phyloP scores from a whole-genome alignment of 2,329 filamentous ascomycete species.

The Ceratocystis eucalypticola region DNA sequence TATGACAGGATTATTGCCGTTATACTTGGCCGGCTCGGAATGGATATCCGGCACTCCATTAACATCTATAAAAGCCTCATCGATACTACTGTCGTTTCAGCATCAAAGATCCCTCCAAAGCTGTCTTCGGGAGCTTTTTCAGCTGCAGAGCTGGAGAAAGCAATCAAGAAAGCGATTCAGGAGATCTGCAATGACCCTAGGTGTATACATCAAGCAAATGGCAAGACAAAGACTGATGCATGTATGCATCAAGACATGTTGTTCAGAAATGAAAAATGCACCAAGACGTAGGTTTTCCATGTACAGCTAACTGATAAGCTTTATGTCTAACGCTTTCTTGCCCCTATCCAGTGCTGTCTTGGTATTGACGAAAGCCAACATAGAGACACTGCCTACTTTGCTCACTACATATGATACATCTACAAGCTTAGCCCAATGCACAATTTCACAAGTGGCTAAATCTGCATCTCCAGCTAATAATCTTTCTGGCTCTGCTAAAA shows the following conservation, averaged over 20 bases:
- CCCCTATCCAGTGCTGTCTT: neutral
- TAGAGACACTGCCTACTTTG: conserved; percentile 20
- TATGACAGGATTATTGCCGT: neutral
- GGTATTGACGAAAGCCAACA: neutral
- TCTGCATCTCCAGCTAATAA: too few relatives aligned
- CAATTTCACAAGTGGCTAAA: neutral
- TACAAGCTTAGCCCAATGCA: conserved; percentile 20
- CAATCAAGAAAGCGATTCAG: neutral
- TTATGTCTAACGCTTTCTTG: neutral
- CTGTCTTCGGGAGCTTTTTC: neutral
- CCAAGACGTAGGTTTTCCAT: neutral
- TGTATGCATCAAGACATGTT: neutral
- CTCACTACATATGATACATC: conserved; percentile 24
- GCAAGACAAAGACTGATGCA: neutral
- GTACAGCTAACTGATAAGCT: neutral
- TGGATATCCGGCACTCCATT: neutral
- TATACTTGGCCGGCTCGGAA: neutral
- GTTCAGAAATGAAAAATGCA: neutral
- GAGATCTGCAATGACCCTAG: neutral
- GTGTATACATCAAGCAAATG: neutral
- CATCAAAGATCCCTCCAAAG: neutral
- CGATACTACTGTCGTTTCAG: neutral
- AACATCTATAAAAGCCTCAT: neutral
- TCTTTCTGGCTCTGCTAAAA: too few relatives aligned
- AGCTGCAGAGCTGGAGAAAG: neutral